phyloP scores from a whole-genome alignment of 441 rosid species.

The Biscutella laevigata region DNA sequence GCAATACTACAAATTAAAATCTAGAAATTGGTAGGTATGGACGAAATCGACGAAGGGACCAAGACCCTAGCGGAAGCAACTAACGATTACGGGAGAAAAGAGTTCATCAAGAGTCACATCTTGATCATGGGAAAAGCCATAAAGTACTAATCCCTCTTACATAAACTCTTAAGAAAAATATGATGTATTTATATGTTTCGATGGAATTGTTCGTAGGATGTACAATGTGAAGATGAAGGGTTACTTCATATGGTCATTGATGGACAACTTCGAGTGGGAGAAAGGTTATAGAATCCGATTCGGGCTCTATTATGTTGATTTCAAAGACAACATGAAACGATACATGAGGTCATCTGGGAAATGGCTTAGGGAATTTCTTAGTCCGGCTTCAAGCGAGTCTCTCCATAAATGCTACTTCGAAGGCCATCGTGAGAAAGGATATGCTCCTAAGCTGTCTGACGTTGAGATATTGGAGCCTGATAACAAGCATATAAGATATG shows the following conservation, averaged over 20 bases:
- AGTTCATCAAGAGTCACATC: conserved; percentile 26
- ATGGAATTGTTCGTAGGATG: too few species aligned
- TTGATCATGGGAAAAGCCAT: conserved; percentile 17
- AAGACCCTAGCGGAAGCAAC: background rate
- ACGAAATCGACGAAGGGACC: conserved; percentile 22
- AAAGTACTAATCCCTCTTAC: too few species aligned
- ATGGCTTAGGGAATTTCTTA: conserved; percentile 27
- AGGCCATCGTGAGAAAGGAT: conserved; percentile 19
- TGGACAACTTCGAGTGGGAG: conserved; percentile 32
- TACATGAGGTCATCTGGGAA: conserved; percentile 24
- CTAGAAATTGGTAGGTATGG: too few species aligned
- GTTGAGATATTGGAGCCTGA: conserved; percentile 1
- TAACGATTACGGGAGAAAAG: conserved; percentile 23
- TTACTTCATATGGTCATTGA: conserved; percentile 28
- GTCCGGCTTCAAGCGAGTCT: conserved; percentile 10
- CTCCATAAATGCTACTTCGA: conserved; percentile 22
- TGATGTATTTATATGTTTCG: too few species aligned
- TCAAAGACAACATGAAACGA: conserved; percentile 14
- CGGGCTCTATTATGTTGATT: conserved; percentile 23
- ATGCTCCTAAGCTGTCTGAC: conserved; percentile 17
- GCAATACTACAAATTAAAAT: too few species aligned
- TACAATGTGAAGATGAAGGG: conserved; percentile 25
- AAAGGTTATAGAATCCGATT: conserved; percentile 22
- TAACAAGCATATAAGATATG: background rate
- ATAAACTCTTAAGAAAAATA: too few species aligned